Conservation (phyloP, 2,329 filamentous ascomycete species). For the Aspergillus neotritici region DNA sequence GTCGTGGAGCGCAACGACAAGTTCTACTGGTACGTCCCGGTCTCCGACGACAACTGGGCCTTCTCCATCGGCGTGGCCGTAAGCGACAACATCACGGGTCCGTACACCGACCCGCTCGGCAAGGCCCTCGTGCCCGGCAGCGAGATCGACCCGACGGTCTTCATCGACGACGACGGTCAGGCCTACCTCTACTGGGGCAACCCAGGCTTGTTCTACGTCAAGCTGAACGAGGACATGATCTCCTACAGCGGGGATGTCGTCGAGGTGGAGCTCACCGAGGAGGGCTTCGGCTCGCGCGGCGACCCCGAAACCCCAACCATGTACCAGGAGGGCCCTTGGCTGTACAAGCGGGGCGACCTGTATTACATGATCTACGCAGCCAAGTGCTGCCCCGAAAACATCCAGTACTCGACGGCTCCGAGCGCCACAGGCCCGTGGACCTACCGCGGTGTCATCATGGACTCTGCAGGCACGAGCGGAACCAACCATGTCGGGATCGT, state of each 20-base stretch:
- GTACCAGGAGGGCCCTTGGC: conserved; percentile 2
- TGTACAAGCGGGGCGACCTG: conserved; percentile 1
- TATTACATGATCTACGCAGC: conserved; percentile 3
- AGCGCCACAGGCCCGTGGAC: conserved; percentile 1
- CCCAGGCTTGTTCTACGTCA: conserved; percentile 35
- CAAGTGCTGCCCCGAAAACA: conserved; percentile 4
- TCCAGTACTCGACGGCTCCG: background rate
- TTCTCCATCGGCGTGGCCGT: conserved; percentile 3
- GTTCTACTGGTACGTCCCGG: conserved; percentile 26
- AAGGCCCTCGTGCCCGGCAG: conserved; percentile 24
- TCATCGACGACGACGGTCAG: conserved; percentile 41
- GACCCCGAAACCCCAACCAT: background rate
- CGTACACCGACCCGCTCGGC: background rate
- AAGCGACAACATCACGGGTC: background rate
- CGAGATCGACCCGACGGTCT: conserved; percentile 36
- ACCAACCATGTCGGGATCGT: conserved; percentile 1
- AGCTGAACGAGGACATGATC: conserved; percentile 39
- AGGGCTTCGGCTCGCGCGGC: background rate
- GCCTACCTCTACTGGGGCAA: conserved; percentile 43
- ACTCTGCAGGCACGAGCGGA: background rate
- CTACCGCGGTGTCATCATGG: conserved; percentile 1
- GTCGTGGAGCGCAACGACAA: conserved; percentile 28
- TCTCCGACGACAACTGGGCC: background rate
- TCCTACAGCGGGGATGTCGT: conserved; percentile 18
- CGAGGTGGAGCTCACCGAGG: conserved; percentile 1